phyloP scores from a whole-genome alignment of 2,329 filamentous ascomycete genomes.

The Xenosphaeropsis pyriputrescens region DNA sequence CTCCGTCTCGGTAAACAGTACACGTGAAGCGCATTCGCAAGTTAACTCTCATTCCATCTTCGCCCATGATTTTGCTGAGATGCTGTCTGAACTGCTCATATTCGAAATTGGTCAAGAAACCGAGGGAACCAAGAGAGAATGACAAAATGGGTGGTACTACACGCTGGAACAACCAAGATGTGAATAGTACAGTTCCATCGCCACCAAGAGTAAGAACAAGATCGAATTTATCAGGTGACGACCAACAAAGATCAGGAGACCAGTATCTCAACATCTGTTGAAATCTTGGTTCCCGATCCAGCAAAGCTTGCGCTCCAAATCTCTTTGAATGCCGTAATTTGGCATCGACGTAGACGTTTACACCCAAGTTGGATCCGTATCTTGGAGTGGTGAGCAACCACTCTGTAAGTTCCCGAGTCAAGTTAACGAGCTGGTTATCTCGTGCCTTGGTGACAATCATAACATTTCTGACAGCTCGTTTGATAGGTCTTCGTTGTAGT shows the following conservation, averaged over 20 bases:
- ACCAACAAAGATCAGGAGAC: conserved; percentile 93
- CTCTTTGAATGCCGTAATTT: conserved; percentile 81
- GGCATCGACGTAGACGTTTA: conserved; percentile 96
- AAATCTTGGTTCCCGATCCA: conserved; percentile 63
- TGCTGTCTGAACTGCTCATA: conserved; percentile 81
- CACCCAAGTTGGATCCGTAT: conserved; percentile 78
- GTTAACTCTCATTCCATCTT: conserved; percentile 91
- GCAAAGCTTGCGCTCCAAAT: conserved; percentile 62
- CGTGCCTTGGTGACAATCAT: conserved; percentile 99
- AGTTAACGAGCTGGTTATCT: conserved; percentile 80
- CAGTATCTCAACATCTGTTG: conserved; percentile 82
- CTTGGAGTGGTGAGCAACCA: conserved; percentile 84
- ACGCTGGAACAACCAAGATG: conserved; percentile 83
- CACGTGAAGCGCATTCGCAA: conserved; percentile 98
- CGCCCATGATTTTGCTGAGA: conserved; percentile 80
- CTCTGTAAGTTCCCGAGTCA: conserved; percentile 74
- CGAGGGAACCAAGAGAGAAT: conserved; percentile 71
- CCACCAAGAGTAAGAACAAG: conserved; percentile 79
- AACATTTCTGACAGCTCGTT: conserved; percentile 78
- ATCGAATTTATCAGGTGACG: conserved; percentile 86
- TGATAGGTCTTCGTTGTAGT: conserved; percentile 81
- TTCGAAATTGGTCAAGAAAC: conserved; percentile 80
- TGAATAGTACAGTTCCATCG: conserved; percentile 78
- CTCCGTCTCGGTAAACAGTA: conserved; percentile 72
- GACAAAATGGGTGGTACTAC: conserved; percentile 75